Evolutionary conservation across 2,329 filamentous ascomycete species (phyloP).

Genomic region (Botrytis squamosa): DNA sequence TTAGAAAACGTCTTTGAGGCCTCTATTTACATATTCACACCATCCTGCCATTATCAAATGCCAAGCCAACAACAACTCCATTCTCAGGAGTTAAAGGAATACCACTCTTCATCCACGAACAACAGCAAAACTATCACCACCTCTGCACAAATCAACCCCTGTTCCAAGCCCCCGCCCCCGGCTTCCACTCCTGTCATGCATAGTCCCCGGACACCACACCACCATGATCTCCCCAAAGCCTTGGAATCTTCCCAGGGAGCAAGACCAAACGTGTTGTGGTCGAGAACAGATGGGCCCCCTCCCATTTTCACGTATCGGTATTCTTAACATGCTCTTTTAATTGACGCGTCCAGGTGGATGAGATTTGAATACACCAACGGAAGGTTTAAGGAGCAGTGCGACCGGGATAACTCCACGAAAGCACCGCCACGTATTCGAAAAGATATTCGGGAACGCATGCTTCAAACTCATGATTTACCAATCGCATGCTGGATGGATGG

Average conservation of each 20-base stretch:
- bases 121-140: neutral
- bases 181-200: too few species aligned
- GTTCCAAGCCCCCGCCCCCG: neutral
- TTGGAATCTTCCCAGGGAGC: neutral
- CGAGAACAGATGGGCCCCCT: conserved; percentile 26
- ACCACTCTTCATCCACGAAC: neutral
- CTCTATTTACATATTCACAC: too few species aligned
- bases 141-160: neutral
- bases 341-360: neutral
- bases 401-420: neutral
- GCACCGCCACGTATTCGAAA: neutral
- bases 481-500: neutral
- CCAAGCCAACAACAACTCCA: too few species aligned
- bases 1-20: rapidly evolving
- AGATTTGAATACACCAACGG: neutral
- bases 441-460: neutral
- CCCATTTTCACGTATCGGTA: conserved; percentile 24
- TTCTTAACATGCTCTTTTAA: conserved; percentile 19
- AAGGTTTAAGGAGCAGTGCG: neutral
- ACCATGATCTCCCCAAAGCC: neutral
- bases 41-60: neutral
- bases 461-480: neutral
- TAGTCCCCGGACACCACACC: neutral
- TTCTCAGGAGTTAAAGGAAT: neutral
- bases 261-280: conserved; percentile 8